Evolutionary conservation across 169 alveolate species (phyloP).

Genomic region (Babesia microti): DNA sequence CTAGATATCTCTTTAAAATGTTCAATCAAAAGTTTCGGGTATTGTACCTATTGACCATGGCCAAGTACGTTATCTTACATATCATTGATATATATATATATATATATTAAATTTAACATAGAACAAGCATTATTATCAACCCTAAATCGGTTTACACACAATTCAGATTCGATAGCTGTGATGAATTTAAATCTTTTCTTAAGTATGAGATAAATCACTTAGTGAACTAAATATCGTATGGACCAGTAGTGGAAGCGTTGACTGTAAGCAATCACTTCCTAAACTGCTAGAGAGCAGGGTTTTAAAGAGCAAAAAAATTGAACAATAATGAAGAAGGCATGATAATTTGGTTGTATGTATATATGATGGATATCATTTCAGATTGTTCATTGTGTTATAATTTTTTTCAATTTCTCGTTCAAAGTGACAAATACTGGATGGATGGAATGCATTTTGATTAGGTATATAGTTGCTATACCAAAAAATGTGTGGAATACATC

Average conservation of each 20-base stretch:
- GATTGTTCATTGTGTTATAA: too few species aligned
- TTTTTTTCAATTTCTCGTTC: conserved; percentile 4
- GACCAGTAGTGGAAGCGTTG: too few species aligned
- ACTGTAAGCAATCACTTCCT: conserved; percentile 26
- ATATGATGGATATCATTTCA: too few species aligned
- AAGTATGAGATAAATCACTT: too few species aligned
- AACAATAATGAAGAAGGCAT: too few species aligned
- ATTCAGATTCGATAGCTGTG: too few species aligned
- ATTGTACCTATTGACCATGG: conserved; percentile 17
- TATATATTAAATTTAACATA: neutral
- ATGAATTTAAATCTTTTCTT: too few species aligned
- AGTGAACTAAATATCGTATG: too few species aligned
- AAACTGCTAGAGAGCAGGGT: conserved; percentile 18
- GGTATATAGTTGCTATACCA: conserved; percentile 85
- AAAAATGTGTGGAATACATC: conserved; percentile 93
- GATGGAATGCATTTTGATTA: conserved; percentile 63
- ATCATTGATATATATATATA: neutral
- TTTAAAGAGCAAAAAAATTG: conserved; percentile 35
- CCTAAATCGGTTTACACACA: too few species aligned
- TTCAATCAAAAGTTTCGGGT: conserved; percentile 37
- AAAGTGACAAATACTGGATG: too few species aligned
- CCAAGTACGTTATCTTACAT: conserved; percentile 19
- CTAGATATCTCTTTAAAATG: conserved; percentile 32
- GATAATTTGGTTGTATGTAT: too few species aligned
- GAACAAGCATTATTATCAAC: too few species aligned